Evolutionary conservation across 768 basidiomycete species (phyloP).

Genomic region (Leucocoprinus sp.): DNA sequence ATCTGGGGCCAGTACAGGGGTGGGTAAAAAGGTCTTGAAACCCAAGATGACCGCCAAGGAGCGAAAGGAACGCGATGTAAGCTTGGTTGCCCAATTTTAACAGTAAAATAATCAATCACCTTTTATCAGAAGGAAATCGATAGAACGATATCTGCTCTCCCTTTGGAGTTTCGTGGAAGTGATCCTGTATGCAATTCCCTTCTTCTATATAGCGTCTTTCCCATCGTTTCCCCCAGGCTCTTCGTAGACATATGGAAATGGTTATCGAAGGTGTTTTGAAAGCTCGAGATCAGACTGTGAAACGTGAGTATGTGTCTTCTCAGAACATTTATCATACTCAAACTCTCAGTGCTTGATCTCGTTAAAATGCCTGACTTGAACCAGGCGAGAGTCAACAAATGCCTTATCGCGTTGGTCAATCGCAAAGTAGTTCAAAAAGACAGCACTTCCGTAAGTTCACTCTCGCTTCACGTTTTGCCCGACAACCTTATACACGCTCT

Average conservation of each 20-base stretch:
- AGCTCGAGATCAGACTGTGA: slow-evolving; percentile 49
- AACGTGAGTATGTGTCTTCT: slow-evolving; percentile 36
- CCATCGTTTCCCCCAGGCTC: slow-evolving; percentile 32
- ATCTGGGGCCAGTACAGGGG: slow-evolving; percentile 18
- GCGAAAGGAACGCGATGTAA: slow-evolving; percentile 73
- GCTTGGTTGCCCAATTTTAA: slow-evolving; percentile 13
- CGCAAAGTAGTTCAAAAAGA: slow-evolving; percentile 80
- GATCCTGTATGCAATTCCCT: slow-evolving; percentile 55
- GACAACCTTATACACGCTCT: not conserved
- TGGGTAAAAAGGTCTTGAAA: slow-evolving; percentile 44
- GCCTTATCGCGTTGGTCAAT: slow-evolving; percentile 83
- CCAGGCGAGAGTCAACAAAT: slow-evolving; percentile 90
- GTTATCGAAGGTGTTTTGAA: slow-evolving; percentile 76
- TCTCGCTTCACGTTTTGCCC: not conserved
- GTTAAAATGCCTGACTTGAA: slow-evolving; percentile 75
- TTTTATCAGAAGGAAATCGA: slow-evolving; percentile 48
- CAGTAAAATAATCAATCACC: not conserved
- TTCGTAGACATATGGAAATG: slow-evolving; percentile 71
- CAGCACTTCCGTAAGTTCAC: slow-evolving; percentile 42
- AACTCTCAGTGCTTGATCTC: slow-evolving; percentile 58
- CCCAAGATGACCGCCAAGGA: slow-evolving; percentile 68
- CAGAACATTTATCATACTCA: not conserved
- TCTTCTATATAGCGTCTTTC: not conserved
- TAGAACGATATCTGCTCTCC: slow-evolving; percentile 64
- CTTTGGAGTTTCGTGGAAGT: slow-evolving; percentile 84